Base-by-base conservation (phyloP, 257 asterid species). In the Rauvolfia tetraphylla region DNA sequence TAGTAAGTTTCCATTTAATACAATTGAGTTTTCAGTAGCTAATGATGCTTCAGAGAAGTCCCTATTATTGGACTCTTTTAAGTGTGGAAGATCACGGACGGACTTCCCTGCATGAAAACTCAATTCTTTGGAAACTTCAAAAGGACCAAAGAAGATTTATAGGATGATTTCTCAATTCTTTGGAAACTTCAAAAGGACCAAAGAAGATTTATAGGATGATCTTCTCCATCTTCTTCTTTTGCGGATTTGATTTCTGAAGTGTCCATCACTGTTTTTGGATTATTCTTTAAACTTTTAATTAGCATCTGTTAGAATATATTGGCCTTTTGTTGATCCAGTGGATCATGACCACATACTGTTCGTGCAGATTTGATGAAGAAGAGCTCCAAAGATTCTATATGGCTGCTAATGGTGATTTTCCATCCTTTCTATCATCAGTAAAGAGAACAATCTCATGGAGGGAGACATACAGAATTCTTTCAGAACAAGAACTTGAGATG, bases 401-500 rank as follows among this genome's bases (percentile, higher is more conserved):
- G 76, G 91, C 96, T 77, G 89, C 95, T 79, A 85, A 90, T 80
- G 93, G 96, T n/a, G 90, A 95, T 79, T 81, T 83, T 51, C 34
- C 84, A 1, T 84, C 84, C 83, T 84, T 91, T 82, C 79, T 91
- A 68, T 81, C 92, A 76, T 87, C 95, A 76, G 79, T 95, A 75
- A 91, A 89, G 87, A 92, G 88, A 81, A 93, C 97, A 36, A 87
- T 95, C 82, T 90, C 81, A 65, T 95, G 99, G 99, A 93, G 98
- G 81, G 93, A 90, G 85, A 91, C 85, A 13, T 92, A 92, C 86
- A 83, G 92, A 86, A 83, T 93, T 88, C 93, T 95, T 68, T 84
- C 96, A 7, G 87, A 22, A 71, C 91, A 85, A 83, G 99, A 95
- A 82, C 98, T 95, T 70, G 96, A 90, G 75, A 82, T 80, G 84